These are phyloP conservation scores for Aspergillus nanangensis DNA, from an alignment of 495 filamentous ascomycete species.

Conservation along the genomic window DNA sequence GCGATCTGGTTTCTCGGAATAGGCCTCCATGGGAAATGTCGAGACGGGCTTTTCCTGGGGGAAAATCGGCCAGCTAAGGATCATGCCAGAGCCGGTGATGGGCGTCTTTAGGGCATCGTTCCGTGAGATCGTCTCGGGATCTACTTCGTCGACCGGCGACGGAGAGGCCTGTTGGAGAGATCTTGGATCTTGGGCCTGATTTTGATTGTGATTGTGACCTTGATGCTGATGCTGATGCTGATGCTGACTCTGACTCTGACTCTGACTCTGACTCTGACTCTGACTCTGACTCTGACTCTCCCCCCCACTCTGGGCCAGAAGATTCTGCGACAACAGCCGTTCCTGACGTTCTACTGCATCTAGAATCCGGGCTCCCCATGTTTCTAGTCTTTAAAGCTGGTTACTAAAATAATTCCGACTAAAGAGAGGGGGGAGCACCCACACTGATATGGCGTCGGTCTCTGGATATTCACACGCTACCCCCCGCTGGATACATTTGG, in stretches of 20 bases:
- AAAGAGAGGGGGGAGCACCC: conserved; percentile 9
- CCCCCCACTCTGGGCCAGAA: not conserved
- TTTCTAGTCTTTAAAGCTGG: conserved; percentile 14
- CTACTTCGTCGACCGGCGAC: conserved; percentile 16
- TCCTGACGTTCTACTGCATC: conserved; percentile 26
- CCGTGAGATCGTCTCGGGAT: conserved; percentile 24
- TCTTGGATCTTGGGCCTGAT: not conserved
- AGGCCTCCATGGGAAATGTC: conserved; percentile 22
- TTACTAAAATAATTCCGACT: not conserved
- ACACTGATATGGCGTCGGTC: conserved; percentile 25
- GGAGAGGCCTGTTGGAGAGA: conserved; percentile 12
- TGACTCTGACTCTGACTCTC: not conserved
- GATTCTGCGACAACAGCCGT: conserved; percentile 18
- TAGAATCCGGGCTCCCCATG: conserved; percentile 24
- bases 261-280: not conserved
- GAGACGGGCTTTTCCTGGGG: conserved; percentile 21
- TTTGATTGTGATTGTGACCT: not conserved
- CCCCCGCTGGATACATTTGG: conserved; percentile 25
- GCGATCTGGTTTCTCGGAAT: conserved; percentile 22
- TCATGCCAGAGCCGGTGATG: conserved; percentile 29
- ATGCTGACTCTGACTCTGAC: conserved; percentile 1
- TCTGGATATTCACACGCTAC: conserved; percentile 27
- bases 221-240: conserved; percentile 5
- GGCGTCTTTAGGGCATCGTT: conserved; percentile 27
- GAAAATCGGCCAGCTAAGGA: conserved; percentile 28